Evolutionary conservation across 129 eudicot genomes (phyloP).

Genomic region (Centella asiatica): DNA sequence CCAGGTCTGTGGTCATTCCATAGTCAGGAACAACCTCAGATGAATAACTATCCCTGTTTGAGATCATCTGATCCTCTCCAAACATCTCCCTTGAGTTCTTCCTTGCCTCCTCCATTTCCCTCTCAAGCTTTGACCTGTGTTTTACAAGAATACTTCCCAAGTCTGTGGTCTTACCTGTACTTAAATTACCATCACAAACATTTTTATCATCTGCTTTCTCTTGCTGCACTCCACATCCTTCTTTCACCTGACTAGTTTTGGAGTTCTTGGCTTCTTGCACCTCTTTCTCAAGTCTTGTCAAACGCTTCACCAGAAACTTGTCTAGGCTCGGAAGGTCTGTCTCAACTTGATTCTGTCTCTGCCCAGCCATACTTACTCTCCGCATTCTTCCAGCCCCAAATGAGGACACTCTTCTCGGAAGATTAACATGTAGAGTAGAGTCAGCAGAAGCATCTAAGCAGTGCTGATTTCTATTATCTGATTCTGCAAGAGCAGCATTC

Average conservation of each 20-base stretch:
- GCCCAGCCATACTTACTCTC: conserved; percentile 10
- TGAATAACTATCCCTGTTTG: conserved; percentile 1
- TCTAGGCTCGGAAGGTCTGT: conserved; percentile 61
- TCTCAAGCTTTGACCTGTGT: conserved; percentile 65
- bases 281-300: conserved; percentile 80
- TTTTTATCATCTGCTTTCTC: conserved; percentile 6
- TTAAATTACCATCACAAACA: not conserved
- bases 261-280: conserved; percentile 68
- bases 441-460: conserved; percentile 6
- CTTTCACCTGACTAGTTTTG: conserved; percentile 14
- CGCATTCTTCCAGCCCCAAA: conserved; percentile 12
- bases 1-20: no score
- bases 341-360: conserved; percentile 26
- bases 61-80: conserved; percentile 15
- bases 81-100: conserved; percentile 9
- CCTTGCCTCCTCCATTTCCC: conserved; percentile 52
- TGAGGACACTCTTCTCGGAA: conserved; percentile 21
- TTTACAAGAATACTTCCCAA: conserved; percentile 62
- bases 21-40: conserved; percentile 19
- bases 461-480: conserved; percentile 19
- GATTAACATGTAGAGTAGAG: conserved; percentile 9
- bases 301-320: conserved; percentile 69
- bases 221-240: conserved; percentile 1
- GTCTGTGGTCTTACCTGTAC: conserved; percentile 10
- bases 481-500: conserved; percentile 70